phyloP scores from a whole-genome alignment of 768 basidiomycete species.

The Auriscalpium microsporum region DNA sequence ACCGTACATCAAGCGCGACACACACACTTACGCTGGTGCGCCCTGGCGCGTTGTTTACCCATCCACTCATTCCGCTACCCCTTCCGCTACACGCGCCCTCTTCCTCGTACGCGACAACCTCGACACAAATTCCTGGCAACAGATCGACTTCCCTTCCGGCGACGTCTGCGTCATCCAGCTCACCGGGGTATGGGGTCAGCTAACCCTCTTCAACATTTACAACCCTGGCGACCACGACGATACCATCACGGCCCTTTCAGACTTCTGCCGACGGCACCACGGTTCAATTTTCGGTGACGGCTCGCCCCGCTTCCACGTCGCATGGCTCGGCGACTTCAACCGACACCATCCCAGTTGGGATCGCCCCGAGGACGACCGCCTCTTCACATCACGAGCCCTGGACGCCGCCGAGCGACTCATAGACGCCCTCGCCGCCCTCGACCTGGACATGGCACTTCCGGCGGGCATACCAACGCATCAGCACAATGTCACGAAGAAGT shows the following conservation, averaged over 20 bases:
- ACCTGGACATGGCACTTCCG: neutral
- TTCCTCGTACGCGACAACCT: neutral
- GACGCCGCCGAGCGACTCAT: neutral
- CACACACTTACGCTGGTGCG: neutral
- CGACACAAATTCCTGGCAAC: neutral
- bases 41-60: neutral
- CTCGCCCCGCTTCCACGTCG: neutral
- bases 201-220: neutral
- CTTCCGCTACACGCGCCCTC: neutral
- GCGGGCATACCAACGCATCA: neutral
- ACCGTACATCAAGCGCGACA: neutral
- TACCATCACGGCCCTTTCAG: neutral
- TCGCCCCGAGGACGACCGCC: neutral
- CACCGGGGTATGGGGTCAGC: neutral
- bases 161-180: neutral
- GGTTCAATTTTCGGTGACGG: neutral
- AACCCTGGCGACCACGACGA: neutral
- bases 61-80: neutral
- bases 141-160: neutral
- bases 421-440: neutral
- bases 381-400: neutral
- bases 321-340: neutral
- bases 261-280: neutral
- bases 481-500: neutral
- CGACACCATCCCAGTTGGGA: neutral